Percentiles rank a stretch among this genome's conserved stretches.
Conservation (phyloP, 139 green algal species). For the Chlamydomonas sphaeroides region DNA sequence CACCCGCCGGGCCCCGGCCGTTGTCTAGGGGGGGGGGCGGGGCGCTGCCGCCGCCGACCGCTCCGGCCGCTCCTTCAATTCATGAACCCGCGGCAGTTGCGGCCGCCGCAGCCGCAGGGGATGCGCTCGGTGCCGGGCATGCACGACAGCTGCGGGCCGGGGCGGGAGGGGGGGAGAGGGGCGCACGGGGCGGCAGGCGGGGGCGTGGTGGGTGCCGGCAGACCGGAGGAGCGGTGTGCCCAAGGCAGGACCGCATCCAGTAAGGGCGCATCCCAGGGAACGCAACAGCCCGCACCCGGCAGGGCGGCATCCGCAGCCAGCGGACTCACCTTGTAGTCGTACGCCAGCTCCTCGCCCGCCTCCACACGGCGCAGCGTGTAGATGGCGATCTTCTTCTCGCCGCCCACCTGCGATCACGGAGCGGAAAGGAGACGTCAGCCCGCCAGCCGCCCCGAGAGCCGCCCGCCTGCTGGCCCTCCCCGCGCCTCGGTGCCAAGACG, state of each 20-base stretch:
- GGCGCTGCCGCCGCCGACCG: no score
- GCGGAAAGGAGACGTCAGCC: no score
- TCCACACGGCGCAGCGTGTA: constrained; percentile 77
- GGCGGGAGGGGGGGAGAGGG: neutral
- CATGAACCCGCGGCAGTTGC: constrained; percentile 68
- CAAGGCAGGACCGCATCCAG: no score
- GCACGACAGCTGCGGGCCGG: constrained; percentile 6
- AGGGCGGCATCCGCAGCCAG: neutral
- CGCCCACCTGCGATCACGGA: constrained; percentile 30
- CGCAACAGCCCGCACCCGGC: neutral
- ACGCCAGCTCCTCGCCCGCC: constrained; percentile 82
- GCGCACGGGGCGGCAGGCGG: no score
- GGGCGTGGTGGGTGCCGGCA: no score
- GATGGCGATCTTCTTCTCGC: constrained; percentile 81
- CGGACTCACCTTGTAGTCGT: constrained; percentile 84
- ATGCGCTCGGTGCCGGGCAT: constrained; percentile 45
- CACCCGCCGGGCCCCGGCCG: no score
- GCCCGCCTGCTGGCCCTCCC: no score
- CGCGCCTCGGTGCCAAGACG: no score
- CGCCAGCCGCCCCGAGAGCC: no score
- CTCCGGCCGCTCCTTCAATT: no score
- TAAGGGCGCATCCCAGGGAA: neutral
- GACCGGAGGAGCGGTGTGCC: neutral
- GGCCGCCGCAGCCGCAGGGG: constrained; percentile 69
- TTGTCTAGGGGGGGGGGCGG: no score